Evolutionary conservation across 2,329 filamentous ascomycete genomes (phyloP), one percentile per base, ranked within the genome.

Genomic region (Nakataea oryzae): DNA sequence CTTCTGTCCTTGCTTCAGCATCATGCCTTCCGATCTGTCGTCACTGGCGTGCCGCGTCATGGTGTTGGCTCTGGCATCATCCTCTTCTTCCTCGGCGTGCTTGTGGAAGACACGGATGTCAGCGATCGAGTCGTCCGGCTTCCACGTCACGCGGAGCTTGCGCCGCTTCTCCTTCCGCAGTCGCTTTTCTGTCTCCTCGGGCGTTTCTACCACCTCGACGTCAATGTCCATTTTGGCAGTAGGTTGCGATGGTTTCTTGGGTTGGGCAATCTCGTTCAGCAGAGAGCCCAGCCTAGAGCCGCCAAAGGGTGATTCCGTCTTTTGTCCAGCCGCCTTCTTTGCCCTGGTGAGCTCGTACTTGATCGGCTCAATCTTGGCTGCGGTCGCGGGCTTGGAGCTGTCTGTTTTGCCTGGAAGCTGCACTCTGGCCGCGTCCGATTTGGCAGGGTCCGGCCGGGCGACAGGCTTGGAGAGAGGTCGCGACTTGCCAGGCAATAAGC

Each of bases 21-120:
- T 85, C 78, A 88, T 86, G 59, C 89, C 87, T 69, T 90, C 90
- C 6, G 85, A 86, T 59, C 86, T 85, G 68, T 90, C 87, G 70
- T 92, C 89, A 32, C 83, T 82, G 4, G 87, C 87, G 71, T 92
- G 88, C 59, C 85, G 84, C 54, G 87, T 82, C 80, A 90, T 86
- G 68, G 85, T 88, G 62, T 81, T 79, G 61, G 84, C 82, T 62
- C 88, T 81, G 61, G 86, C 87, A 63, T 86, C 80, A 67, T 91
- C 87, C 70, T 92, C 89, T 3, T 90, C 87, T 69, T 91, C 89
- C 1, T 83, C 81, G 1, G 84, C 85, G 64, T 91, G 87, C 68
- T 90, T 89, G 62, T 86, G 84, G 74, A 93, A 92, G 59, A 86
- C 76, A 65, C 84, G 83, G 62, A 91, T 77, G 66, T 89, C 78